These are phyloP conservation scores for Lolium perenne DNA, from an alignment of 176 grass and related monocot species.

Conservation along the genomic window DNA sequence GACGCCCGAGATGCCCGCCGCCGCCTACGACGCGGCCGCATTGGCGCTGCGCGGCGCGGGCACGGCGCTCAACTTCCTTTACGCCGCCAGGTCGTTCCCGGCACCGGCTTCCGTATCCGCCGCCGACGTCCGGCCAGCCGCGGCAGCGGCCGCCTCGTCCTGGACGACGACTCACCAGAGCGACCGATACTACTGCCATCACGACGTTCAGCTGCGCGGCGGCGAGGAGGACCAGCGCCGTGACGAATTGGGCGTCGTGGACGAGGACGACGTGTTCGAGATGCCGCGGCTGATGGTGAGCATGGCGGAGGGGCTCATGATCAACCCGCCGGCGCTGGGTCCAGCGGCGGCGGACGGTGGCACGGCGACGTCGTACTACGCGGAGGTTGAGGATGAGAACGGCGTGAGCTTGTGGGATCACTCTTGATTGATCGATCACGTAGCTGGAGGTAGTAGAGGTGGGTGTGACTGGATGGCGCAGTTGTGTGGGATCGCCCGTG, in stretches of 20 bases:
- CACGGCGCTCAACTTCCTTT: no score
- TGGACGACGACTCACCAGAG: neutral
- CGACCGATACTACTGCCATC: neutral
- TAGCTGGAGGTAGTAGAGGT: constrained; percentile 31
- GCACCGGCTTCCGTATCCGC: no score
- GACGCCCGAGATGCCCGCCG: neutral
- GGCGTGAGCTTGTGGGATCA: constrained; percentile 81
- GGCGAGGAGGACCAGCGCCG: neutral
- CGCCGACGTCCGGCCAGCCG: no score
- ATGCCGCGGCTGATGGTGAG: constrained; percentile 67
- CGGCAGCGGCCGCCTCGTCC: constrained; percentile 17
- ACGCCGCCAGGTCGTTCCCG: no score
- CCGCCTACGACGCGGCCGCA: no score
- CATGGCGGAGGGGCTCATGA: constrained; percentile 42
- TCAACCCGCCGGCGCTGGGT: constrained; percentile 52
- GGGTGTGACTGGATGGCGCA: constrained; percentile 25
- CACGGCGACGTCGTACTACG: neutral
- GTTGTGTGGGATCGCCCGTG: constrained; percentile 48
- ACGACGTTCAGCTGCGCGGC: neutral
- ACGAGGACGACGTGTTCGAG: constrained; percentile 73
- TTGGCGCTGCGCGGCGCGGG: no score
- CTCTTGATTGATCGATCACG: constrained; percentile 39
- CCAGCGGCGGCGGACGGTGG: neutral
- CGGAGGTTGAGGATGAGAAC: constrained; percentile 10
- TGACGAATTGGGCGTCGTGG: constrained; percentile 18